Evolutionary conservation across 2,329 filamentous ascomycete species (phyloP), one percentile per base, ranked within the genome.

Genomic region (Westerdykella ornata): DNA sequence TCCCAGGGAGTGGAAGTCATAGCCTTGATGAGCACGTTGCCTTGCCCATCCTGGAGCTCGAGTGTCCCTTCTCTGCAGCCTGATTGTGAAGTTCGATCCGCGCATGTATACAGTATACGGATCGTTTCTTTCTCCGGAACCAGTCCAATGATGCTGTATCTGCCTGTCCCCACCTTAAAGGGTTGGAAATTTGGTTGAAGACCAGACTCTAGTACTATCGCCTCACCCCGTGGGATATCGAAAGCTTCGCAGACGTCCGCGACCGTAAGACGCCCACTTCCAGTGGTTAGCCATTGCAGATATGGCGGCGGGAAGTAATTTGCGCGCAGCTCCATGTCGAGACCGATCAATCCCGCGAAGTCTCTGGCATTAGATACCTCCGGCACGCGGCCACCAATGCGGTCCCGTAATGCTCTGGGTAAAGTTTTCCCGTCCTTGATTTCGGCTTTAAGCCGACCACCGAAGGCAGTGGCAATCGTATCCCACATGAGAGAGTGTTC

Each of bases 81-180:
- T 26, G 22, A 26, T 26, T 9, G 8, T 26, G 3, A 11, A 9
- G n/a, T 33, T 33, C 30, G n/a, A 46, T 49, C 11, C 39, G 47
- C 5, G 44, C 49, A 9, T 49, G 46, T 2, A 51, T 46, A 38
- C 62, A 65, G 45, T 67, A 68, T 34, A 13, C 64, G 53, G 13
- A 63, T 44, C 0, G 80, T 74, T 26, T 76, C 65, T 13, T 73
- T 71, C 1, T 57, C 58, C 8, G 83, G 73, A 8, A 81, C 73
- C 1, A 88, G 67, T 0, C 81, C 85, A 39, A 94, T 75, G 49
- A 94, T 86, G 57, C 83, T 89, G 59, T 80, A 85, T 35, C 80
- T 71, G 2, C 84, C 84, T 2, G 73, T 74, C 22, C 72, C 70
- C 1, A 66, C 57, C 12, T 67, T 64, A 36, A 71, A 57, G 1